These are phyloP conservation scores for Huntiella bhutanensis DNA, from an alignment of 2,329 filamentous ascomycete genomes.

Conservation along the genomic window DNA sequence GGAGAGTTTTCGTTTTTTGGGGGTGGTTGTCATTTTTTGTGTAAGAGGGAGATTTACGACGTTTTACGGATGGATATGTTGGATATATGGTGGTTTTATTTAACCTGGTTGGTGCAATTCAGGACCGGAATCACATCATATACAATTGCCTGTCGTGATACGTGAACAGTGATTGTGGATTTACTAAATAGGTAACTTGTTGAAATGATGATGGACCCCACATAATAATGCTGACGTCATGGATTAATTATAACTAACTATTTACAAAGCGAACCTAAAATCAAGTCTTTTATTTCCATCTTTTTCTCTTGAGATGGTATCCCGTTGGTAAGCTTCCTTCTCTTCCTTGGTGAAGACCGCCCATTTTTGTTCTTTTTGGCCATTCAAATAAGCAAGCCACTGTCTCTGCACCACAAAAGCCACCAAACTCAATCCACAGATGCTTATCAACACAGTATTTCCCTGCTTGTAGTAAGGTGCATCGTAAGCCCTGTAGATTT, in stretches of 20 bases:
- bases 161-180: too few relatives aligned
- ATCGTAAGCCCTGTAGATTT: conserved; percentile 30
- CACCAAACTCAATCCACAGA: conserved; percentile 15
- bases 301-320: conserved; percentile 12
- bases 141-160: too few relatives aligned
- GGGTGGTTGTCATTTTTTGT: background rate
- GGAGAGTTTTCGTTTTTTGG: conserved; percentile 9
- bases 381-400: conserved; percentile 23
- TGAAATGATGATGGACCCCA: too few relatives aligned
- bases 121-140: too few relatives aligned
- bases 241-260: background rate
- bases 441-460: conserved; percentile 20
- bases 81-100: background rate
- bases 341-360: conserved; percentile 10
- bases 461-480: conserved; percentile 24
- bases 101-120: too few relatives aligned
- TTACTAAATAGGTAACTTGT: too few relatives aligned
- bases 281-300: conserved; percentile 13
- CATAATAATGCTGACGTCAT: too few relatives aligned
- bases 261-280: conserved; percentile 13
- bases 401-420: conserved; percentile 24
- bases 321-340: conserved; percentile 6
- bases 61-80: background rate
- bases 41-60: background rate
- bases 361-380: conserved; percentile 10